A percentile compares a stretch with the other conserved stretches of the same genome.
These are phyloP conservation scores for Globisporangium alternatum DNA, from an alignment of 352 stramenopile species.

Conservation along the genomic window DNA sequence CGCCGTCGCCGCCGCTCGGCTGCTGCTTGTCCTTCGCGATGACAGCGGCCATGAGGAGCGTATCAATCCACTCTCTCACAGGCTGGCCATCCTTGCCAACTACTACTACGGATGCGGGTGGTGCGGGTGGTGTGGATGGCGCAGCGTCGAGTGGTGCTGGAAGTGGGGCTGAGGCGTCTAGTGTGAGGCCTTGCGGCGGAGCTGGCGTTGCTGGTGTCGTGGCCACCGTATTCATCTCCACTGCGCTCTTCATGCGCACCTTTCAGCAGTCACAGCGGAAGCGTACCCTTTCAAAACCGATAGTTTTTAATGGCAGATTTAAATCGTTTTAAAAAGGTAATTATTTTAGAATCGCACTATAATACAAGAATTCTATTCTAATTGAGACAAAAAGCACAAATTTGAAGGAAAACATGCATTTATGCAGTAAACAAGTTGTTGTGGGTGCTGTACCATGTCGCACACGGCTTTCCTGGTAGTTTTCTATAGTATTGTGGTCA, in stretches of 20 bases:
- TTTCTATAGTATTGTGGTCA: background rate
- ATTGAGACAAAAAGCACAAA: no score
- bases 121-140: background rate
- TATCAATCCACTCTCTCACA: constrained; percentile 77
- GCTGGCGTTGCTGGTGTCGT: constrained; percentile 1
- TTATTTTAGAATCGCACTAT: background rate
- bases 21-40: constrained; percentile 66
- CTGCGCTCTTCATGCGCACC: constrained; percentile 6
- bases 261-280: constrained; percentile 10
- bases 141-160: background rate
- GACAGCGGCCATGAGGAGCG: constrained; percentile 66
- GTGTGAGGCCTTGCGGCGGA: background rate
- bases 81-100: constrained; percentile 27
- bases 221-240: constrained; percentile 8
- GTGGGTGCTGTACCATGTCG: constrained; percentile 30
- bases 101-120: background rate
- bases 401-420: background rate
- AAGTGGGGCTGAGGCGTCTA: background rate
- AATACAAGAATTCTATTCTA: background rate
- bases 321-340: constrained; percentile 4
- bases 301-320: background rate
- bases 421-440: background rate
- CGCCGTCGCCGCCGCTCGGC: constrained; percentile 1
- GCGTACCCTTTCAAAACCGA: background rate
- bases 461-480: constrained; percentile 16